These are phyloP conservation scores for Sordariomycetes sp. DNA, from an alignment of 2,329 filamentous ascomycete genomes.

Conservation along the genomic window DNA sequence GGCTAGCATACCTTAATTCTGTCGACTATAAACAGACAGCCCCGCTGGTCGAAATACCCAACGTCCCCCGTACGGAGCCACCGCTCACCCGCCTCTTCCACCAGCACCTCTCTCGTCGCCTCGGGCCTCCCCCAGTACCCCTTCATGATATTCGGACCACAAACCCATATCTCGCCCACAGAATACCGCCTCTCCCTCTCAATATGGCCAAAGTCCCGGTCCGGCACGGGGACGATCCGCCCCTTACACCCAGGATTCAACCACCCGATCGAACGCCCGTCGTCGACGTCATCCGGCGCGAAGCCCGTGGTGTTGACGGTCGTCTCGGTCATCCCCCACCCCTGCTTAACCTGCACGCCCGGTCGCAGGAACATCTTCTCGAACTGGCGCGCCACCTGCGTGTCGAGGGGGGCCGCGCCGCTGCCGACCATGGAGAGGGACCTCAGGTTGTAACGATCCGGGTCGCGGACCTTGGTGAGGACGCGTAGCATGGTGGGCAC, in stretches of 20 bases:
- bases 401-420: slow-evolving; percentile 39
- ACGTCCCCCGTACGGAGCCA: slow-evolving; percentile 50
- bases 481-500: slow-evolving; percentile 50
- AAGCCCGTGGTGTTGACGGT: slow-evolving; percentile 11
- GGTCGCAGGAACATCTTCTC: slow-evolving; percentile 33
- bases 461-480: slow-evolving; percentile 40
- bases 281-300: slow-evolving; percentile 17
- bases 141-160: slow-evolving; percentile 45
- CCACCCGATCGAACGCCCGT: slow-evolving; percentile 37
- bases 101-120: slow-evolving; percentile 39
- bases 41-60: slow-evolving; percentile 19
- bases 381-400: slow-evolving; percentile 18
- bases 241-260: slow-evolving; percentile 42
- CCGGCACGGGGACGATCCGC: slow-evolving; percentile 41
- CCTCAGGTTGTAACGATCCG: slow-evolving; percentile 20
- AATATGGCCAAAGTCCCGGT: slow-evolving; percentile 21
- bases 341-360: slow-evolving; percentile 32
- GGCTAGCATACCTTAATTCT: slow-evolving; percentile 31
- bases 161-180: slow-evolving; percentile 35
- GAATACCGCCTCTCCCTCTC: slow-evolving; percentile 15
- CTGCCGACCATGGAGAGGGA: slow-evolving; percentile 40
- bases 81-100: slow-evolving; percentile 25
- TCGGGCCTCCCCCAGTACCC: slow-evolving; percentile 47
- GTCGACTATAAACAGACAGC: slow-evolving; percentile 32
- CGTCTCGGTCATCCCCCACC: slow-evolving; percentile 53